These are phyloP conservation scores for Dothideomycetidae sp. DNA, from an alignment of 2,329 filamentous ascomycete genomes.

Conservation along the genomic window DNA sequence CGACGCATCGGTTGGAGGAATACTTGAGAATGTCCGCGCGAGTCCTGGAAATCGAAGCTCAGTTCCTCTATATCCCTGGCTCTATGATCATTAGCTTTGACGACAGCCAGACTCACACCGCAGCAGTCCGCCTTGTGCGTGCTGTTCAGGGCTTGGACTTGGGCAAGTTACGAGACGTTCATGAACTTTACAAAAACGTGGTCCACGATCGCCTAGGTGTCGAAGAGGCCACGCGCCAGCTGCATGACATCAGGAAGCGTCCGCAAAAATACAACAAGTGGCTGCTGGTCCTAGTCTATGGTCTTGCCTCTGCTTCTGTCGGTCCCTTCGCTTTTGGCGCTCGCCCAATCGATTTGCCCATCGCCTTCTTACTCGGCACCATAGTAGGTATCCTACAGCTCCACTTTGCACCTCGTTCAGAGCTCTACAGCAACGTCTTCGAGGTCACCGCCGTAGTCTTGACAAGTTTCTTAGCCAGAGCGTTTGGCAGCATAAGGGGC, in stretches of 20 bases:
- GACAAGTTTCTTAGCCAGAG: constrained; percentile 35
- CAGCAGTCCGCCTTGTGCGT: constrained; percentile 64
- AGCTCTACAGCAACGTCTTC: constrained; percentile 46
- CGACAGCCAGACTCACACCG: constrained; percentile 57
- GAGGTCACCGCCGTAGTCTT: constrained; percentile 36
- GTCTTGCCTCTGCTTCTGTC: constrained; percentile 59
- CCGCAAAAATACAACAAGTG: constrained; percentile 38
- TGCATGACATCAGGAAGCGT: constrained; percentile 48
- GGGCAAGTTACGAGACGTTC: constrained; percentile 57
- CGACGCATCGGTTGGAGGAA: constrained; percentile 80
- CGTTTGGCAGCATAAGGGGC: constrained; percentile 33
- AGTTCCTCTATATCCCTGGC: constrained; percentile 79
- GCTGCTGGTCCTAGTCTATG: constrained; percentile 50
- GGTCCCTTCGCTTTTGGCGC: constrained; percentile 70
- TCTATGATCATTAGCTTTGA: constrained; percentile 93
- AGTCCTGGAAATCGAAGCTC: constrained; percentile 77
- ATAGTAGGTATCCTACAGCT: constrained; percentile 63
- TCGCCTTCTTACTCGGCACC: constrained; percentile 62
- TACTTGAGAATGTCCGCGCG: constrained; percentile 82
- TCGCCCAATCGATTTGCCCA: constrained; percentile 61
- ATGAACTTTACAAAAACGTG: constrained; percentile 70
- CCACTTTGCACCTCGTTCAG: constrained; percentile 57
- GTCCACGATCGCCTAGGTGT: constrained; percentile 61
- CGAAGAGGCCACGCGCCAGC: constrained; percentile 50
- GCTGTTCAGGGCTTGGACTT: constrained; percentile 56